Conservation (phyloP, 2,329 filamentous ascomycete genomes). For the Chalaropsis thielavioides region DNA sequence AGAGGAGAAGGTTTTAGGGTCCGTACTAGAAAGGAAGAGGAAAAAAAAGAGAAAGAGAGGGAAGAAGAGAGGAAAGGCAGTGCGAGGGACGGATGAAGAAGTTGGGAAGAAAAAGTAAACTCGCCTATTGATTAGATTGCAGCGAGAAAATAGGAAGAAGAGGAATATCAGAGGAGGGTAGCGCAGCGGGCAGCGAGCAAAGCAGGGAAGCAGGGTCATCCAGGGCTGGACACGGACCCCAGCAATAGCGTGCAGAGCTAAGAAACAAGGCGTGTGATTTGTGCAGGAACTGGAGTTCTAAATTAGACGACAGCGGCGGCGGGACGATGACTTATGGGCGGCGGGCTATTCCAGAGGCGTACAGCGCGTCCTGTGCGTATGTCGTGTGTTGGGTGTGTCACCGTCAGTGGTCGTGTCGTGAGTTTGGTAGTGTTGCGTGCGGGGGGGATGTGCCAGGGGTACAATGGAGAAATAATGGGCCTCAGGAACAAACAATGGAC, state of each 20-base stretch:
- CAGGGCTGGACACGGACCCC: constrained; percentile 8
- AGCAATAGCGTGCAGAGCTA: constrained; percentile 2
- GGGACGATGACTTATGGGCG: not conserved
- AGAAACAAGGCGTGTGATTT: not conserved
- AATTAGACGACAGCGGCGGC: not conserved
- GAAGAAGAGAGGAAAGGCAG: not conserved
- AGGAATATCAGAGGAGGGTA: too few species aligned
- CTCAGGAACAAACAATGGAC: not conserved
- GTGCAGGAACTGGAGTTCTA: not conserved
- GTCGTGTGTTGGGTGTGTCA: too few species aligned
- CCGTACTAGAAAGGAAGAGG: constrained; percentile 1
- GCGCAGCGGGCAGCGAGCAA: too few species aligned
- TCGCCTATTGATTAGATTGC: constrained; percentile 10
- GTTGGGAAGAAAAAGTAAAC: not conserved
- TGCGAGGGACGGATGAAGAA: constrained; percentile 6
- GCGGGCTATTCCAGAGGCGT: not conserved
- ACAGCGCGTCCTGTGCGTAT: not conserved
- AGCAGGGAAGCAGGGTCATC: constrained; percentile 11
- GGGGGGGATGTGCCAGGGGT: not conserved
- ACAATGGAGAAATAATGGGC: not conserved
- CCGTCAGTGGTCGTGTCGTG: not conserved
- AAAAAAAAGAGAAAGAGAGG: constrained; percentile 4
- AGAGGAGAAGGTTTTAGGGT: not conserved
- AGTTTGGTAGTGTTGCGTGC: not conserved
- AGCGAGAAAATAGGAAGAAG: constrained; percentile 17